These are phyloP conservation scores for Pogostemon cablin DNA, from an alignment of 257 asterid species.

Conservation along the genomic window DNA sequence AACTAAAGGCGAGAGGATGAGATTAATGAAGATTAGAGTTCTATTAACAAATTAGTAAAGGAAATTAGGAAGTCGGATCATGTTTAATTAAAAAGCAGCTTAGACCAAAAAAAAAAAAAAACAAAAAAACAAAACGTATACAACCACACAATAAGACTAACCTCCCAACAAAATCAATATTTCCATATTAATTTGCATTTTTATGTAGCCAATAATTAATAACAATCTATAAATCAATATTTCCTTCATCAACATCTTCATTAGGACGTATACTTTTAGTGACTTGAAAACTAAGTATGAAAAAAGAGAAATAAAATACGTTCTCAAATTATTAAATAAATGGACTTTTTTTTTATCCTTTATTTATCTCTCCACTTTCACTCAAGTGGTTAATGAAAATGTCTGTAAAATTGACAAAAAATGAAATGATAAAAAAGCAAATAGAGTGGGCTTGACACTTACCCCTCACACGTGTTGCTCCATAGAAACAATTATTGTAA, in stretches of 20 bases:
- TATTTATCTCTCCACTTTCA: conserved; percentile 34
- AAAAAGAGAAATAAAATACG: conserved; percentile 25
- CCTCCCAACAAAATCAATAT: too few species aligned
- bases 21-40: too few species aligned
- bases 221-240: not conserved
- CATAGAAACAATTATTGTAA: conserved; percentile 39
- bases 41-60: too few species aligned
- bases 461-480: conserved; percentile 46
- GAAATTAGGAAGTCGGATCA: too few species aligned
- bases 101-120: too few species aligned
- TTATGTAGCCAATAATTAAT: too few species aligned
- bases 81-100: too few species aligned
- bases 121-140: too few species aligned
- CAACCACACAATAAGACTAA: too few species aligned
- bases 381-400: conserved; percentile 48
- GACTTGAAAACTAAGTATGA: conserved; percentile 42
- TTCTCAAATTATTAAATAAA: conserved; percentile 34
- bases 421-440: conserved; percentile 37
- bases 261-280: conserved; percentile 36
- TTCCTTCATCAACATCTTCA: not conserved
- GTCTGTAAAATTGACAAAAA: conserved; percentile 43
- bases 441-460: conserved; percentile 38
- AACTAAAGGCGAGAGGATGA: too few species aligned
- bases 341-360: conserved; percentile 31
- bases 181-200: too few species aligned